Base-by-base conservation (phyloP, 495 filamentous ascomycete species). In the Lophiostoma macrostomum region DNA sequence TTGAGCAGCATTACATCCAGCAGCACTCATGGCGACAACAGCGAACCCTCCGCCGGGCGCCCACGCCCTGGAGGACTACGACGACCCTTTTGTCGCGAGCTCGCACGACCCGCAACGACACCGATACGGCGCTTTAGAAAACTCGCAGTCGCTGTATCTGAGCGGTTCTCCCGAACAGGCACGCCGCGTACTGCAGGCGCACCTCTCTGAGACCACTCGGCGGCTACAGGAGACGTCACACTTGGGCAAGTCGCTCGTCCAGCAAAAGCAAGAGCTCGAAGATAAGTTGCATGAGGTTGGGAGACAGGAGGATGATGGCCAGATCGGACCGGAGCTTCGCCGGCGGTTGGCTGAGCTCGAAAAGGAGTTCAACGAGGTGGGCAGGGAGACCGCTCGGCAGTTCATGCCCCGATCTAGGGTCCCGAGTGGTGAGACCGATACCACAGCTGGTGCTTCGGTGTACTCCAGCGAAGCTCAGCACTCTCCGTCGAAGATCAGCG, bases 351-450 rank as follows among this genome's bases (percentile, higher is more conserved):
- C 81, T 8, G 91, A 95, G 48, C 76, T 97, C 61, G 93, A 98
- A 65, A 85, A 80, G 67, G 94, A 96, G 56, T 97, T 94, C 68
- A 93, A 93, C 68, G 93, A 97, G 56, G 88, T 96, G 37, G 90
- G 90, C 25, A 80, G 85, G 44, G 91, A 97, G 64, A 90, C 86
- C 18, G 87, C 91, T 36, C 81, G 91, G 41, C 90, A 89, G 5
- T 91, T 96, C 67, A 72, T 97, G 18, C 89, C 93, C 12, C 91
- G 91, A 66, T 81, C 88, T 34, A 76, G 86, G 62, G 80, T 87
- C 46, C 77, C 82, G 35, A 84, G 81, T 30, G 62, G 62, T 22
- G 56, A 56, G 50, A 45, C 58, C 5, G 55, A 63, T 49, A 34
- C 50, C 24, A 54, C 83, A 12, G 74, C 82, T 29, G 88, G 80